These are phyloP conservation scores for Fusarium stilboides DNA, from an alignment of 2,329 filamentous ascomycete species.

Conservation along the genomic window DNA sequence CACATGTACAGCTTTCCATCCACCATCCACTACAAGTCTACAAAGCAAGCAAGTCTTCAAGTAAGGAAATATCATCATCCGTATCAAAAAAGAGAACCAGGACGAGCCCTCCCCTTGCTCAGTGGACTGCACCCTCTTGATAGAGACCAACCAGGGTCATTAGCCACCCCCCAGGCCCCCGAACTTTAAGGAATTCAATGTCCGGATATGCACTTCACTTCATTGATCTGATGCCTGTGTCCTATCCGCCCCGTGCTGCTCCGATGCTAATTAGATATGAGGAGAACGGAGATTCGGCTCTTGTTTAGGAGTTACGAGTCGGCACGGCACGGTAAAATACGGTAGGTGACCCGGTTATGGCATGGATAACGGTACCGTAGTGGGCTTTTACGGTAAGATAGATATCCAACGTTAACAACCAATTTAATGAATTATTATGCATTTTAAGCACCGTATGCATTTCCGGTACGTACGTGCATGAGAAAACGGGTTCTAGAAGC, in stretches of 20 bases:
- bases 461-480: slow-evolving; percentile 11
- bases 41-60: slow-evolving; percentile 15
- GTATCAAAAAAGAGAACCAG: slow-evolving; percentile 2
- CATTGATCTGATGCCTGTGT: slow-evolving; percentile 4
- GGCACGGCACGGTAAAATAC: slow-evolving; percentile 28
- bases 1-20: slow-evolving; percentile 13
- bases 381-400: neutral
- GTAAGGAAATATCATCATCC: slow-evolving; percentile 17
- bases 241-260: slow-evolving; percentile 35
- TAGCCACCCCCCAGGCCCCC: slow-evolving; percentile 17
- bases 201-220: slow-evolving; percentile 18
- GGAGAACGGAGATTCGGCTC: slow-evolving; percentile 14
- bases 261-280: slow-evolving; percentile 33
- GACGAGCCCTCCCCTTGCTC: neutral
- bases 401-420: neutral
- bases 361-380: slow-evolving; percentile 4
- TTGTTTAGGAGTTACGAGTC: slow-evolving; percentile 6
- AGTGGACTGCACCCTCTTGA: slow-evolving; percentile 17
- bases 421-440: slow-evolving; percentile 8
- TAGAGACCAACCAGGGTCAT: slow-evolving; percentile 20
- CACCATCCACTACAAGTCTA: slow-evolving; percentile 19
- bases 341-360: slow-evolving; percentile 23
- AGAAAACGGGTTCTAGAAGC: slow-evolving; percentile 15
- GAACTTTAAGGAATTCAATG: slow-evolving; percentile 44
- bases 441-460: neutral